Base-by-base conservation (phyloP, 129 eudicot genomes). In the Lactuca sativa region DNA sequence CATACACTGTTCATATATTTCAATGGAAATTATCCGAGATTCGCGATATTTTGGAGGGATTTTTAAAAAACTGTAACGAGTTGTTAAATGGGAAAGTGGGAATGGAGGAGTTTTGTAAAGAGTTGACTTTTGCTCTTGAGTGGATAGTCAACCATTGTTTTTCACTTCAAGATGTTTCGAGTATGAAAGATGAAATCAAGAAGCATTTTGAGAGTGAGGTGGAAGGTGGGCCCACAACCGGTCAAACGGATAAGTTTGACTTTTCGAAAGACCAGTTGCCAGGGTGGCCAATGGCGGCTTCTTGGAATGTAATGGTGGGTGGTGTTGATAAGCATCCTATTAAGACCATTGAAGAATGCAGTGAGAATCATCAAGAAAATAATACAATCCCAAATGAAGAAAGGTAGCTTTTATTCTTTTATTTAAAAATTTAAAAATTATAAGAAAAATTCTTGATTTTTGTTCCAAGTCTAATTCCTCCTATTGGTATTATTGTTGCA, bases 131-230 rank as follows among this genome's bases (percentile, higher is more conserved):
- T 54, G 71, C 82, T 57, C 63, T 92, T 82, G 95, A 85, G 34
- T 92, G 97, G 97, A 70, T 92, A 54, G 68, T 92, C 71, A 92
- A 84, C 74, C 96, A 88, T 66, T 88, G 97, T 70, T 92, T 88
- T 72, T 84, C 97, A 51, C 75, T 92, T 77, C 90, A 92, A 75
- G 97, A 92, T 43, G 97, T 87, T 61, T 82, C 96, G 12, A 86
- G 86, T 80, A 88, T 86, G 91, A 86, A 79, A 64, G 86, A 92
- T 44, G 81, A 74, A 47, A 82, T 88, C 51, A 88, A 80, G 86
- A 84, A 80, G 77, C 86, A 74, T 71, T 77, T 88, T 34, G 93
- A 90, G 64, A 73, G 81, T 73, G 95, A 84, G 52, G 48, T 80
- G 4, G 95, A 86, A 62, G 78, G 80, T 78, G 88, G 86, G 67